Percentiles rank a stretch among this genome's conserved stretches.
Evolutionary conservation across 1,284 basidiomycete genomes (phyloP).

Genomic region (Moesziomyces sp.): DNA sequence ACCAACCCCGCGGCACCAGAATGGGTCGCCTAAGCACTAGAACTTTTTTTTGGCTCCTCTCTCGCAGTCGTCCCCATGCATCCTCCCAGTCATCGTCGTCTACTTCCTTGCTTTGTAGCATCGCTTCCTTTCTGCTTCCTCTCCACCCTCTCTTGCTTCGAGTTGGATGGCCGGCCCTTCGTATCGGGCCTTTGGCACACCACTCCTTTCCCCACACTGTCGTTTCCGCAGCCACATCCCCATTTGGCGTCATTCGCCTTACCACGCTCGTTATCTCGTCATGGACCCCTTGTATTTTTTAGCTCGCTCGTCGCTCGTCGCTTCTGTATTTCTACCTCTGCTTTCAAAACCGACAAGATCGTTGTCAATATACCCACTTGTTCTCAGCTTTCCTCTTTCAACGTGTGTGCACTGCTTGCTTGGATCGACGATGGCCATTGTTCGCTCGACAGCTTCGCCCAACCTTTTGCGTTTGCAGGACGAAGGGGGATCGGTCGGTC

Average conservation of each 20-base stretch:
- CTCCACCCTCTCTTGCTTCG: constrained; percentile 9
- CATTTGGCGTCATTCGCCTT: constrained; percentile 6
- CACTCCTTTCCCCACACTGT: constrained; percentile 15
- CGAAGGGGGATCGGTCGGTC: no score
- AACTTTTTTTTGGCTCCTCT: no score
- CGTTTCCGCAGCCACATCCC: constrained; percentile 21
- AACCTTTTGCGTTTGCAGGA: no score
- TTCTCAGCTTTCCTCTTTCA: constrained; percentile 1
- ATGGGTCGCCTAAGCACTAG: constrained; percentile 21
- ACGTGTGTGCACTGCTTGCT: background rate
- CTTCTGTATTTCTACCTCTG: constrained; percentile 36
- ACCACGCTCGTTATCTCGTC: constrained; percentile 17
- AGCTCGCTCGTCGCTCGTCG: background rate
- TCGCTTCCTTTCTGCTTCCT: background rate
- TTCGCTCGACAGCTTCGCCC: no score
- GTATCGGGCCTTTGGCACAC: constrained; percentile 24
- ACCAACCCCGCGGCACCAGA: constrained; percentile 30
- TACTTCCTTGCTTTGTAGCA: no score
- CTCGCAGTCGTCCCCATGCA: no score
- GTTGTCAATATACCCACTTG: constrained; percentile 40
- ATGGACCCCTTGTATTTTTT: constrained; percentile 17
- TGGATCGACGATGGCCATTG: no score
- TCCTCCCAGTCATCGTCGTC: no score
- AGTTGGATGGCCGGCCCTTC: constrained; percentile 30
- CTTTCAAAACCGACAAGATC: constrained; percentile 23